phyloP scores from a whole-genome alignment of 1,139 yeast species.

The Saccharomyces pastorianus region DNA sequence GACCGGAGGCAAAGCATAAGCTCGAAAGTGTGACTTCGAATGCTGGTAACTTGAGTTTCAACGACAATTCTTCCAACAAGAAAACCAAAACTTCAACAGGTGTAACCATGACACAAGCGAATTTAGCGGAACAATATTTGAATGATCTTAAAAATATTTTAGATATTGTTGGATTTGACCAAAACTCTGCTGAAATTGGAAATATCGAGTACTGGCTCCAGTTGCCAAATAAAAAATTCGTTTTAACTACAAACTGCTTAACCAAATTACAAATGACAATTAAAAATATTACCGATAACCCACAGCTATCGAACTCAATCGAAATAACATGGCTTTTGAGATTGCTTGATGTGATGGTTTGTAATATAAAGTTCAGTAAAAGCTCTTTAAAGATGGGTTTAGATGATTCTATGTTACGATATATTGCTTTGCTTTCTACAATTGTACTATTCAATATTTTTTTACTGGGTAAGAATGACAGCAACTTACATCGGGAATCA shows the following conservation, averaged over 20 bases:
- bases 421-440: conserved; percentile 35
- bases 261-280: conserved; percentile 15
- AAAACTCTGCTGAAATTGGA: conserved; percentile 2
- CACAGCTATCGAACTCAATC: conserved; percentile 12
- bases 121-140: conserved; percentile 18
- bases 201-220: conserved; percentile 17
- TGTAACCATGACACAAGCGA: conserved; percentile 17
- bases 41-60: conserved; percentile 1
- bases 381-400: conserved; percentile 3
- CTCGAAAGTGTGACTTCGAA: conserved; percentile 1
- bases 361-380: conserved; percentile 13
- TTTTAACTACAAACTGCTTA: conserved; percentile 12
- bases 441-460: conserved; percentile 39
- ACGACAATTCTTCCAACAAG: conserved; percentile 11
- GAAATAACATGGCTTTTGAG: conserved; percentile 9
- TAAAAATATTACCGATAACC: conserved; percentile 15
- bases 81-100: conserved; percentile 14
- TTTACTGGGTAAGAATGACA: conserved; percentile 37
- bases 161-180: conserved; percentile 8
- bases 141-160: conserved; percentile 13
- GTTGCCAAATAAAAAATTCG: conserved; percentile 7
- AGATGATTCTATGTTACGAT: conserved; percentile 8
- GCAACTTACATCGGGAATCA: conserved; percentile 40
- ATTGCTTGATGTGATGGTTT: conserved; percentile 16
- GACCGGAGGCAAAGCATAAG: neutral